Conservation (phyloP, 768 basidiomycete species). For the Asterophora lycoperdoides region DNA sequence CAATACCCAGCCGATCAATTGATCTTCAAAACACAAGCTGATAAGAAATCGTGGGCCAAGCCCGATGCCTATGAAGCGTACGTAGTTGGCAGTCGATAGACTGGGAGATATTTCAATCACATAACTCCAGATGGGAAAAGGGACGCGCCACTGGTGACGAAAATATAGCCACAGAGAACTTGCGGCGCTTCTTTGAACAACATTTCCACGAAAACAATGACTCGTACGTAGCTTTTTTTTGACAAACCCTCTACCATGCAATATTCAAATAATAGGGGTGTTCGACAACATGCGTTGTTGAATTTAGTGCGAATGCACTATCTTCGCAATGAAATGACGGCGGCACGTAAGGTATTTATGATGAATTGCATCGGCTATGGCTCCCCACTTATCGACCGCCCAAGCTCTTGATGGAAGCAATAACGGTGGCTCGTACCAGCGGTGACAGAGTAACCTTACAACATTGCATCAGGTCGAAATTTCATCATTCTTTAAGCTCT, state of each 20-base stretch:
- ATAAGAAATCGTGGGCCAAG: slow-evolving; percentile 64
- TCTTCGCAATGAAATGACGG: slow-evolving; percentile 58
- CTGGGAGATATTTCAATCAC: slow-evolving; percentile 1
- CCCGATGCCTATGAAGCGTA: slow-evolving; percentile 58
- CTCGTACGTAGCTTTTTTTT: slow-evolving; percentile 51
- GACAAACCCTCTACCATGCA: not conserved
- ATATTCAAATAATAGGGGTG: slow-evolving; percentile 44
- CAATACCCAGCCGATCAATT: slow-evolving; percentile 37
- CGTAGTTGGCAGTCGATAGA: slow-evolving; percentile 16
- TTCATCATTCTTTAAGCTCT: not conserved
- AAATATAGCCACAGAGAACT: slow-evolving; percentile 60
- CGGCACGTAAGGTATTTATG: slow-evolving; percentile 56
- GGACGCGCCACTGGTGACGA: slow-evolving; percentile 65
- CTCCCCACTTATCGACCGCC: not conserved
- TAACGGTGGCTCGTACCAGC: slow-evolving; percentile 67
- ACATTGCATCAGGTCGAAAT: slow-evolving; percentile 67
- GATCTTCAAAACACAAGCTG: slow-evolving; percentile 59
- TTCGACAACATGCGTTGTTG: slow-evolving; percentile 77
- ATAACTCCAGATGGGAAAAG: slow-evolving; percentile 56
- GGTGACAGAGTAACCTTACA: slow-evolving; percentile 71
- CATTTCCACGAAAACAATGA: slow-evolving; percentile 77
- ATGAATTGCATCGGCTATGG: not conserved
- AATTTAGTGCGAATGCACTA: slow-evolving; percentile 79
- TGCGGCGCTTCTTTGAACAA: slow-evolving; percentile 81
- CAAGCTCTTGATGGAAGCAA: slow-evolving; percentile 73